A percentile compares a stretch with the other conserved stretches of the same genome.
Evolutionary conservation across 148 eudicot genomes (phyloP).

Genomic region (Dysphania ambrosioides): DNA sequence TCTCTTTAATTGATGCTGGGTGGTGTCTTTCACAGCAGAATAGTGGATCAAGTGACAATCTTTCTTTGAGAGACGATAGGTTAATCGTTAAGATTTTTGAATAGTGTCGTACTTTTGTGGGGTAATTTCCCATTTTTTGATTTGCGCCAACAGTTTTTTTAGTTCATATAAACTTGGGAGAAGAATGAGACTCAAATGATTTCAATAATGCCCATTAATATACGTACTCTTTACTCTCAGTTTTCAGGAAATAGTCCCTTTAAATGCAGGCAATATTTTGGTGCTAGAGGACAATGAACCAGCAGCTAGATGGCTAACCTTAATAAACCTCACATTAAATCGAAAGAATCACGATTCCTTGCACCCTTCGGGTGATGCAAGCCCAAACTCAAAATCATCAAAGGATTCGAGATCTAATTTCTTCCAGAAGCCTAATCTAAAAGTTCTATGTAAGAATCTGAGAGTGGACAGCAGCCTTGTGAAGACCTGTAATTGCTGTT

Average conservation of each 20-base stretch:
- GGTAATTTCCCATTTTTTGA: too few relatives aligned
- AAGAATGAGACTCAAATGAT: not conserved
- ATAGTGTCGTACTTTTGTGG: not conserved
- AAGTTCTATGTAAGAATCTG: slow-evolving; percentile 51
- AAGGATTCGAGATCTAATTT: slow-evolving; percentile 48
- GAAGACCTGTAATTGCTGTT: slow-evolving; percentile 67
- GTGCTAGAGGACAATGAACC: slow-evolving; percentile 83
- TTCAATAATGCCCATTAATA: not conserved
- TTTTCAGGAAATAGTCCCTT: slow-evolving; percentile 93
- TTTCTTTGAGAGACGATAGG: not conserved
- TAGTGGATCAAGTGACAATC: not conserved
- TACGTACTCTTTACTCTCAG: slow-evolving; percentile 30
- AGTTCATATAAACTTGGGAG: too few relatives aligned
- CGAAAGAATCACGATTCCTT: slow-evolving; percentile 36
- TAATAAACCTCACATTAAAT: slow-evolving; percentile 77
- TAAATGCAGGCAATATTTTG: slow-evolving; percentile 80
- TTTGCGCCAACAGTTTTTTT: too few relatives aligned
- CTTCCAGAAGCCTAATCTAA: slow-evolving; percentile 57
- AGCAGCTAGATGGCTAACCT: slow-evolving; percentile 80
- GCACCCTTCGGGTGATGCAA: slow-evolving; percentile 25
- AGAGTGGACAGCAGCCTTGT: slow-evolving; percentile 53
- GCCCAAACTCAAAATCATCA: slow-evolving; percentile 34
- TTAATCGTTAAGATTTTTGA: not conserved
- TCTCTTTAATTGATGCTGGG: not conserved
- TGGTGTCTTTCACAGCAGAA: not conserved